Base-by-base conservation (phyloP, 371 early-diverging fungal species). In the Mortierella polycephala region DNA sequence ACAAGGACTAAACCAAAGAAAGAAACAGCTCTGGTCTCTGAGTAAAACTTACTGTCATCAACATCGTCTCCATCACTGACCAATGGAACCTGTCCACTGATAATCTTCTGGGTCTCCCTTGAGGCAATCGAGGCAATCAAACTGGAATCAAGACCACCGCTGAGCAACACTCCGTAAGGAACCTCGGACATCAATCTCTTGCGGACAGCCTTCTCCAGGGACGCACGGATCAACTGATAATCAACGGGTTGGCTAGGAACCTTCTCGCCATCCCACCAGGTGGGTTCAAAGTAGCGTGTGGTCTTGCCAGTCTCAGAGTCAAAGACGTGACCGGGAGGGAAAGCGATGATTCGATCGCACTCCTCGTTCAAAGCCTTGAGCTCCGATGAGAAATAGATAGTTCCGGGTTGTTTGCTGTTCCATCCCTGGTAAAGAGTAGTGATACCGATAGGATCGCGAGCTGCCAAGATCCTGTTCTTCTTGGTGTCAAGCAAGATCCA, bases 141-240 rank as follows among this genome's bases (percentile, higher is more conserved):
- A 71, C 91, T 91, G 18, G 96, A 96, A 82, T 98, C 98, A 70
- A 98, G 86, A 53, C 98, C 98, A 67, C 98, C 98, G 56, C 90
- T 89, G 54, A 98, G 88, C 67, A 98, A 86, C 46, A 98, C 98
- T 77, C 98, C 98, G 82, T 94, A 97, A 18, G 98, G 98, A 10
- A 97, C 98, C 75, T 98, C 98, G 69, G 92, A 89, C 98, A 98
- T 97, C 74, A 97, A 86, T 65, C 97, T 87, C 88, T 97, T 97
- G 83, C 94, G 93, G 46, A 97, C 97, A 57, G 96, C 89, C 57
- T 85, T 88, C 67, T 93, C 94, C 57, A 98, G 85, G 30, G 94
- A 74, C 67, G 91, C 89, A 21, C 97, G 89, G 67, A 98, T 83
- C 40, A 86, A 64, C 55, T 81, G 88, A 75, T 94, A 94, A 57